Percentiles rank a stretch among this genome's conserved stretches.
Evolutionary conservation across 1,284 basidiomycete species (phyloP).

Genomic region (Cystodermella granulosa): DNA sequence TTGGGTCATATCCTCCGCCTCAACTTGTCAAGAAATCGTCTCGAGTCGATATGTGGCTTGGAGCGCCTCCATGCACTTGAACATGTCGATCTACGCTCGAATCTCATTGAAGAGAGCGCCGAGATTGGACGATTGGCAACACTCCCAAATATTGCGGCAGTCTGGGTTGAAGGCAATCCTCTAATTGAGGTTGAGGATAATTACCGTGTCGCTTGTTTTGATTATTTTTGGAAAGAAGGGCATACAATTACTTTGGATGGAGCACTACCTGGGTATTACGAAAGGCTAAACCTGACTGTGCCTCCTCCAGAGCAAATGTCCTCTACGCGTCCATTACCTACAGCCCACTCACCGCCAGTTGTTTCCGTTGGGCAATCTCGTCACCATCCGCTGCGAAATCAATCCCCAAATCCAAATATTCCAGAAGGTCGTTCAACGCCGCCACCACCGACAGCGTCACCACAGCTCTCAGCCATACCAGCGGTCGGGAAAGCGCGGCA

Average conservation of each 20-base stretch:
- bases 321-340: constrained; percentile 46
- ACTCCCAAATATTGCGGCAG: constrained; percentile 69
- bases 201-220: constrained; percentile 74
- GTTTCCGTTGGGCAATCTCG: constrained; percentile 52
- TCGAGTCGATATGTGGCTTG: constrained; percentile 89
- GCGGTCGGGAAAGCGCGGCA: constrained; percentile 45
- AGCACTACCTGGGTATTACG: constrained; percentile 66
- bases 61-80: constrained; percentile 82
- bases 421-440: constrained; percentile 22
- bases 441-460: constrained; percentile 43
- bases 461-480: constrained; percentile 41
- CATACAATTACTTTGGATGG: constrained; percentile 74
- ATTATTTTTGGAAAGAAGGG: constrained; percentile 77
- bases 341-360: constrained; percentile 55
- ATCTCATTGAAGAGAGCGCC: constrained; percentile 74
- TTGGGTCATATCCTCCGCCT: constrained; percentile 74
- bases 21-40: constrained; percentile 79
- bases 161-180: constrained; percentile 80
- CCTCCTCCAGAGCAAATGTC: constrained; percentile 50
- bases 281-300: constrained; percentile 58
- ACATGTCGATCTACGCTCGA: constrained; percentile 81
- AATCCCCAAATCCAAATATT: constrained; percentile 20
- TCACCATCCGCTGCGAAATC: constrained; percentile 28
- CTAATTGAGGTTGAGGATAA: constrained; percentile 67
- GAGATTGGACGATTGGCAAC: constrained; percentile 83